These are phyloP conservation scores for Clarireedia paspali DNA, from an alignment of 2,329 filamentous ascomycete species.

Conservation along the genomic window DNA sequence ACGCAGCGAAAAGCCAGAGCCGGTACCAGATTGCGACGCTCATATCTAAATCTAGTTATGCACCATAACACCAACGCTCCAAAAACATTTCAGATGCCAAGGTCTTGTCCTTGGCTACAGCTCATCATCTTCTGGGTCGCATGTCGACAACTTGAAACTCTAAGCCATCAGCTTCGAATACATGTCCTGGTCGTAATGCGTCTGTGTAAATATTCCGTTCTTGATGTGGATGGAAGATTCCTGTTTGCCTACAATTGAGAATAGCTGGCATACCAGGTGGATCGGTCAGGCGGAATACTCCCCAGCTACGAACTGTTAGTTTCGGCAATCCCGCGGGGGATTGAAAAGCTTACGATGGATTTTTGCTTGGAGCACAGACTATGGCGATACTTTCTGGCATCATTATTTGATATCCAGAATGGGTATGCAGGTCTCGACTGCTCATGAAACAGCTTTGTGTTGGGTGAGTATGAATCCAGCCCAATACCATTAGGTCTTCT, in stretches of 20 bases:
- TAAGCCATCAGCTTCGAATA: slow-evolving; percentile 47
- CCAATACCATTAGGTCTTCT: slow-evolving; percentile 26
- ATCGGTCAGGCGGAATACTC: slow-evolving; percentile 87
- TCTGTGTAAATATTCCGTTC: slow-evolving; percentile 33
- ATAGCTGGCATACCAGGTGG: slow-evolving; percentile 86
- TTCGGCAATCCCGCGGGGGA: not conserved
- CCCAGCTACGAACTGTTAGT: slow-evolving; percentile 52
- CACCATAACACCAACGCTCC: not conserved
- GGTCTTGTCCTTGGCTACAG: not conserved
- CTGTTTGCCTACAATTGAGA: slow-evolving; percentile 66
- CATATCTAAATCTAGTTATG: not conserved
- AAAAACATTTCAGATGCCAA: not conserved
- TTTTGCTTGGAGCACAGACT: slow-evolving; percentile 81
- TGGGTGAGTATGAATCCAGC: slow-evolving; percentile 96
- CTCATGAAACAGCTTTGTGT: slow-evolving; percentile 98
- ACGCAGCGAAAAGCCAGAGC: too few species aligned
- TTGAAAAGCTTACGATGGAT: slow-evolving; percentile 54
- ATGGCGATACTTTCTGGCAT: slow-evolving; percentile 94
- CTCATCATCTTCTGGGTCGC: slow-evolving; percentile 25
- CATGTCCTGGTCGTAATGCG: slow-evolving; percentile 45
- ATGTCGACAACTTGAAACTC: slow-evolving; percentile 61
- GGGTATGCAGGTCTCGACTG: slow-evolving; percentile 86
- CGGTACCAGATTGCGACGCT: too few species aligned
- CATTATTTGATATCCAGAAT: slow-evolving; percentile 92
- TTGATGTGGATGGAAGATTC: slow-evolving; percentile 73